phyloP scores from a whole-genome alignment of 176 grass and related monocot genomes.

The Triticum dicoccoides region DNA sequence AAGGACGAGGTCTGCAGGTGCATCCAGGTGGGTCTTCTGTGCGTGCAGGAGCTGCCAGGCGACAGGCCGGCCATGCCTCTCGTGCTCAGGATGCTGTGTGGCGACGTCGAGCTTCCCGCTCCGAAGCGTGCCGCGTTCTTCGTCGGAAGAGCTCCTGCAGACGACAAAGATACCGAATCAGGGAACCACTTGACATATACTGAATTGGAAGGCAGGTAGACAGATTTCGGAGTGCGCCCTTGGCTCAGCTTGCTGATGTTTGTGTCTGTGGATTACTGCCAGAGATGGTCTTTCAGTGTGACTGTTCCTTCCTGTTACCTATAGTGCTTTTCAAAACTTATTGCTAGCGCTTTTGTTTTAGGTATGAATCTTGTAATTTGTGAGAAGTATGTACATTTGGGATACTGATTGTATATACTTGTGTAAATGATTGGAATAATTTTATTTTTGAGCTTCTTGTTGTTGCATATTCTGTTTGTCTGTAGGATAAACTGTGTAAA shows the following conservation, averaged over 20 bases:
- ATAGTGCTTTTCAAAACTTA: background rate
- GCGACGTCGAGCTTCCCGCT: slow-evolving; percentile 40
- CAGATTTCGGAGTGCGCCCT: background rate
- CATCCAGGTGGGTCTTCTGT: slow-evolving; percentile 73
- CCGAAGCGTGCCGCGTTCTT: slow-evolving; percentile 59
- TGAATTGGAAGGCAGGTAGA: slow-evolving; percentile 36
- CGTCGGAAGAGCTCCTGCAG: slow-evolving; percentile 18
- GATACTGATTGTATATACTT: background rate
- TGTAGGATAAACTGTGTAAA: too few species aligned
- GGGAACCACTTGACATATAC: slow-evolving; percentile 33
- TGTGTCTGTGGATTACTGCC: background rate
- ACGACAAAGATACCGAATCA: slow-evolving; percentile 10
- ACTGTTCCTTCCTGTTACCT: background rate
- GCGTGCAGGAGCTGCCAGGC: slow-evolving; percentile 60
- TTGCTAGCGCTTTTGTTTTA: background rate
- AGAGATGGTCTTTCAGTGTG: background rate
- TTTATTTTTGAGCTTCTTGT: too few species aligned
- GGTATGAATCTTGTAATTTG: background rate
- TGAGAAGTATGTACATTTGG: background rate
- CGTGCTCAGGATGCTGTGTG: slow-evolving; percentile 55
- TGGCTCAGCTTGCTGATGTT: background rate
- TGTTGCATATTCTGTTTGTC: too few species aligned
- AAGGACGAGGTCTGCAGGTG: slow-evolving; percentile 42
- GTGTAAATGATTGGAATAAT: too few species aligned
- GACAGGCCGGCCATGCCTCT: slow-evolving; percentile 62